Base-by-base conservation (phyloP, 1,139 yeast species). In the Meyerozyma athensensis region DNA sequence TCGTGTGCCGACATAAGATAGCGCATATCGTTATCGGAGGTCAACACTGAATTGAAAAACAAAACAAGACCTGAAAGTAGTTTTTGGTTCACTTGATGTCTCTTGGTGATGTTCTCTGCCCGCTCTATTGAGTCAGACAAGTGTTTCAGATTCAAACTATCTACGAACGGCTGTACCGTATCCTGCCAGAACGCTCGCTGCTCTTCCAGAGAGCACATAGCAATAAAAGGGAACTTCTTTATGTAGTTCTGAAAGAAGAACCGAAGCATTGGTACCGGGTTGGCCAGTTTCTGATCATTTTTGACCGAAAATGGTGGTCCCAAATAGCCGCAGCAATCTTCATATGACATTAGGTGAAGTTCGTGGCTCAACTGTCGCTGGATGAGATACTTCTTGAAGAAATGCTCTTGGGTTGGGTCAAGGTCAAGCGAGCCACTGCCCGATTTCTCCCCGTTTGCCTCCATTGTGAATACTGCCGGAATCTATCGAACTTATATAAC, bases 111-210 rank as follows among this genome's bases (percentile, higher is more conserved):
- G 44, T 81, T 79, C 13, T 83, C 86, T 28, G 85, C 66, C 47
- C 92, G 86, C 39, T 81, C 84, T 18, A 83, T 73, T 14, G 84
- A 74, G 46, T 84, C 77, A 39, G 67, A 58, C n/a, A 89, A 76
- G 30, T 78, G 77, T 54, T 85, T 79, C 21, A 71, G 61, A 55
- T 85, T 84, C 59, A 90, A 81, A 41, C 81, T 75, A 53, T 86
- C 94, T 49, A 84, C 73, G 53, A 89, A 87, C 28, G 79, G 79
- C 56, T 89, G 96, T 1, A 87, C 81, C 26, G 82, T 81, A 34
- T 68, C 69, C 42, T 77, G 77, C 97, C 97, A 90, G 52, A 90
- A 86, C 36, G 63, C 62, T 14, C 61, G 59, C 46, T 77, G 80
- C 40, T 72, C 72, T 2, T 76, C 66, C 22, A 65, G 53, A 5